Evolutionary conservation across 2,329 filamentous ascomycete genomes (phyloP), one percentile per base, ranked within the genome.

Genomic region (Blastomyces parvus): DNA sequence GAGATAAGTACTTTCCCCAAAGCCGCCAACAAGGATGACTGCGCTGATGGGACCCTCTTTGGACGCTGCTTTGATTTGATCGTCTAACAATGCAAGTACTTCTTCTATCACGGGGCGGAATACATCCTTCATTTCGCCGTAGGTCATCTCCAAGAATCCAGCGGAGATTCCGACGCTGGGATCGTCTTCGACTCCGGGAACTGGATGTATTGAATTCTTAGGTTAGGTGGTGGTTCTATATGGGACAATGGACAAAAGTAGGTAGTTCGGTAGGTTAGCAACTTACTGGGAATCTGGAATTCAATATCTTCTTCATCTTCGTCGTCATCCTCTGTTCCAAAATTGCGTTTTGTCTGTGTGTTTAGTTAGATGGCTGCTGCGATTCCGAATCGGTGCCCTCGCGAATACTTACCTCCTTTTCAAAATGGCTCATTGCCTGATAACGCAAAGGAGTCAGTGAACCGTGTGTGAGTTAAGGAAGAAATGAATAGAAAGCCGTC

Each of bases 351-450:
- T 8, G 58, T 36, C 58, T 59, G 8, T 33, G 57, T 17, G 25
- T 5, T 22, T 59, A 8, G 27, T 59, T 22, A 59, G 42, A 48
- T 17, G 17, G 11, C 36, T 13, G 33, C 30, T 56, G 19, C n/a
- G 9, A 19, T 56, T 56, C 30, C n/a, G 8, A 22, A 36, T 38
- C 9, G 14, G 25, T 22, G 19, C 4, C 50, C 9, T 44, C 30
- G 40, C 27, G 19, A 30, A 59, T 9, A 59, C 58, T 6, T 59
- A 38, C 58, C 58, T 59, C 58, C 9, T 59, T 59, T 48, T 59
- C 58, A 46, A 59, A 59, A 50, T 59, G 58, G 58, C 44, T 59
- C 58, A 59, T 59, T 59, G 58, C 58, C 58, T 59, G 25, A 22
- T 3, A 7, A 17, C 25, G 7, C 25, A 46, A 19, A 38, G 19